Evolutionary conservation across 192 early-diverging fungal species (phyloP).

Genomic region (Lobosporangium transversale): DNA sequence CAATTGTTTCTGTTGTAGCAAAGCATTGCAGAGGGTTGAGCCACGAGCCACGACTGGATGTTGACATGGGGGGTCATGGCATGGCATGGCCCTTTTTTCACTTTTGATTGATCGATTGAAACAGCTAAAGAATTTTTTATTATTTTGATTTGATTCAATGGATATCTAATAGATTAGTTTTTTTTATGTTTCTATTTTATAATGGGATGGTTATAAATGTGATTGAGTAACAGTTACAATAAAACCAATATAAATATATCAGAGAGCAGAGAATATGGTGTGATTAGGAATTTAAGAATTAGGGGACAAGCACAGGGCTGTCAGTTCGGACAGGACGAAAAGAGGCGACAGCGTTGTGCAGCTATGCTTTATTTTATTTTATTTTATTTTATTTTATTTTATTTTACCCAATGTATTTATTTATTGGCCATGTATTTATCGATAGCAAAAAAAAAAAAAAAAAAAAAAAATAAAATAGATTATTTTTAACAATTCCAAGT

Average conservation of each 20-base stretch:
- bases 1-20: background rate
- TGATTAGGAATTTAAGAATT: constrained; percentile 1
- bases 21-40: background rate
- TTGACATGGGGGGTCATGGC: background rate
- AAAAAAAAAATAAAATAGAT: constrained; percentile 1
- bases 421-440: too few relatives aligned
- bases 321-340: background rate
- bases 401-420: too few relatives aligned
- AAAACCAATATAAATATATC: too few relatives aligned
- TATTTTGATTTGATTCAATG: too few relatives aligned
- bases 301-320: background rate
- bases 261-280: constrained; percentile 7
- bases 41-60: background rate
- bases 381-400: too few relatives aligned
- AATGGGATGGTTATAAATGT: background rate
- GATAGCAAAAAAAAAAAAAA: background rate
- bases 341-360: background rate
- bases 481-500: too few relatives aligned
- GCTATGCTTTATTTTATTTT: background rate
- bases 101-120: too few relatives aligned
- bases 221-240: constrained; percentile 1
- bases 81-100: too few relatives aligned
- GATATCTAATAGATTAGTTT: background rate
- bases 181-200: background rate
- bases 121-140: too few relatives aligned